These are phyloP conservation scores for Aspergillus pseudoviridinutans DNA, from an alignment of 2,329 filamentous ascomycete species.

Conservation along the genomic window DNA sequence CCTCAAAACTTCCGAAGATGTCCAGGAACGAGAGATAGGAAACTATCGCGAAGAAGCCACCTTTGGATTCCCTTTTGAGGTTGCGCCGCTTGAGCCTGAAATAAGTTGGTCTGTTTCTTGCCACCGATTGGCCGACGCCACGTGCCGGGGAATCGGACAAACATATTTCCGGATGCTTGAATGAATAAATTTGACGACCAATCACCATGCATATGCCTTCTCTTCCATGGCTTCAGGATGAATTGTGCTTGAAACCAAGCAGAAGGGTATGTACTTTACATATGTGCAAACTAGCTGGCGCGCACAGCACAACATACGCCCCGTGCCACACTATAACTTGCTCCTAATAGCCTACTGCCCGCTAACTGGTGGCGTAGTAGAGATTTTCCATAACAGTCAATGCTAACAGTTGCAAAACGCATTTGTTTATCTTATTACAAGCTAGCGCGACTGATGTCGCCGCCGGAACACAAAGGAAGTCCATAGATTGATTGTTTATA, in stretches of 20 bases:
- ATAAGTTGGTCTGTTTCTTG: background rate
- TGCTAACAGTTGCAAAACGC: background rate
- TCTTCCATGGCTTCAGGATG: background rate
- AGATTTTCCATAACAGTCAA: background rate
- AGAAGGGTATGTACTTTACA: background rate
- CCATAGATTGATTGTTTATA: background rate
- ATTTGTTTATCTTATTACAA: background rate
- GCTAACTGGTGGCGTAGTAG: background rate
- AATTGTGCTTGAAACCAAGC: background rate
- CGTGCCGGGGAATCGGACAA: slow-evolving; percentile 10
- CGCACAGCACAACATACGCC: background rate
- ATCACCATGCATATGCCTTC: background rate
- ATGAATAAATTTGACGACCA: background rate
- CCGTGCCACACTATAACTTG: background rate
- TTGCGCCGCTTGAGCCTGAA: slow-evolving; percentile 15
- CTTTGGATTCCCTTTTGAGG: slow-evolving; percentile 21
- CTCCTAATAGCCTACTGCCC: background rate
- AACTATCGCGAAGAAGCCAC: slow-evolving; percentile 22
- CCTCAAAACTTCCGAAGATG: background rate
- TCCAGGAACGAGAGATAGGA: slow-evolving; percentile 1
- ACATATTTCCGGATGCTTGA: background rate
- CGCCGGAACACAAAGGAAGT: background rate
- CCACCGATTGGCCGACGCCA: slow-evolving; percentile 17
- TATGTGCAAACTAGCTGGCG: background rate
- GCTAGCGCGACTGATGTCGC: background rate